Evolutionary conservation across 2,329 filamentous ascomycete species (phyloP), one percentile per base, ranked within the genome.

Genomic region (Fusarium lyarnte): DNA sequence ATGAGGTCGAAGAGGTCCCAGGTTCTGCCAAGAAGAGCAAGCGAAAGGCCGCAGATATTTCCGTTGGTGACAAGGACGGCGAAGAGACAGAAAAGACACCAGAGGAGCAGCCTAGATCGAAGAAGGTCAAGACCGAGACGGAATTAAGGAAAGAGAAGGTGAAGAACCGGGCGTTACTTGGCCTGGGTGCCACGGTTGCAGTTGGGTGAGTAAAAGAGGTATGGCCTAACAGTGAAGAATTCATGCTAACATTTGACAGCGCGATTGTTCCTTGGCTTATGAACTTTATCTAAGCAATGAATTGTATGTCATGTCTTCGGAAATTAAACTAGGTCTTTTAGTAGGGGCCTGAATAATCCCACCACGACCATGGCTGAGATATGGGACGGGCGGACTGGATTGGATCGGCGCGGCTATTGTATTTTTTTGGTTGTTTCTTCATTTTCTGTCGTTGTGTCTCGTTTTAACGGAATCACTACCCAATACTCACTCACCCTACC

Each of bases 111-210:
- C 87, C 83, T 8, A 84, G 84, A 52, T 81, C 90, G 81, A 98
- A 98, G 89, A 94, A 92, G 79, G 90, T 89, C 43, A 94, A 91
- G 86, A 92, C 94, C 3, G 93, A 96, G 80, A 89, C 93, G 47
- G 92, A 96, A 82, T 81, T 97, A 74, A 92, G 92, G 82, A 95
- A 94, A 84, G 92, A 97, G 83, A 93, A 91, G 78, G 94, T 98
- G 74, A 92, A 94, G 83, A 94, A 91, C 82, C 90, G 94, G 79
- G 94, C 96, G 51, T 85, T 97, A 69, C 88, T 97, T 71, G 95
- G 96, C 65, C 89, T 98, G 58, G 93, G 92, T 70, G 94, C 94
- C 64, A 96, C 94, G 51, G 87, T 98, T 80, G 94, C 93, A 63
- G 88, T 98, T 81, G 95, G 95, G 96, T 98, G 89, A 85, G 94